These are phyloP conservation scores for Tuber brumale DNA, from an alignment of 495 filamentous ascomycete genomes.

Conservation along the genomic window DNA sequence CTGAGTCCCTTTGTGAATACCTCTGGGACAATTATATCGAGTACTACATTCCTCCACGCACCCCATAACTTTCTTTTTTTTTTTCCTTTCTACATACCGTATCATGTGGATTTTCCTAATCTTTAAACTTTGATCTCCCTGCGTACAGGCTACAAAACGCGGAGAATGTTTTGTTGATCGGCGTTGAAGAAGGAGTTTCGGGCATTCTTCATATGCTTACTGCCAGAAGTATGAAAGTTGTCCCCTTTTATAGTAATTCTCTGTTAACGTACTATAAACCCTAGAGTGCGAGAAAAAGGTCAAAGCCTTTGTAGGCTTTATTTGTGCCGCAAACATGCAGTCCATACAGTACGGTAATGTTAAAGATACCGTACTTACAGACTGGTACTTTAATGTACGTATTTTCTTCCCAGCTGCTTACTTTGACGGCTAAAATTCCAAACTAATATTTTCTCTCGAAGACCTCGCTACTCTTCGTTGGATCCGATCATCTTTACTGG, in stretches of 20 bases:
- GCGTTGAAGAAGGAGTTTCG: slow-evolving; percentile 57
- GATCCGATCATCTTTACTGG: neutral
- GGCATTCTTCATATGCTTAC: slow-evolving; percentile 47
- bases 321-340: neutral
- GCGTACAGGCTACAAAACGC: slow-evolving; percentile 53
- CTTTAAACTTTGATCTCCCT: neutral
- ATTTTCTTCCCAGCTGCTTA: neutral
- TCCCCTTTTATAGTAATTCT: neutral
- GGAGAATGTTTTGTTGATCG: slow-evolving; percentile 71
- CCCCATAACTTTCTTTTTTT: too few species aligned
- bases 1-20: slow-evolving; percentile 71
- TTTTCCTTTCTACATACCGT: neutral
- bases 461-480: neutral
- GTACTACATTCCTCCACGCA: slow-evolving; percentile 41
- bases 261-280: neutral
- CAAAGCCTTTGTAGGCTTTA: neutral
- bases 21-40: slow-evolving; percentile 98
- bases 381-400: neutral
- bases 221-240: slow-evolving; percentile 40
- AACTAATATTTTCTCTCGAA: neutral
- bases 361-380: neutral
- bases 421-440: neutral
- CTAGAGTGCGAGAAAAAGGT: neutral
- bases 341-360: neutral
- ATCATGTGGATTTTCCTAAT: neutral